phyloP scores from a whole-genome alignment of 2,329 filamentous ascomycete genomes.

The Fonsecaea monophora region DNA sequence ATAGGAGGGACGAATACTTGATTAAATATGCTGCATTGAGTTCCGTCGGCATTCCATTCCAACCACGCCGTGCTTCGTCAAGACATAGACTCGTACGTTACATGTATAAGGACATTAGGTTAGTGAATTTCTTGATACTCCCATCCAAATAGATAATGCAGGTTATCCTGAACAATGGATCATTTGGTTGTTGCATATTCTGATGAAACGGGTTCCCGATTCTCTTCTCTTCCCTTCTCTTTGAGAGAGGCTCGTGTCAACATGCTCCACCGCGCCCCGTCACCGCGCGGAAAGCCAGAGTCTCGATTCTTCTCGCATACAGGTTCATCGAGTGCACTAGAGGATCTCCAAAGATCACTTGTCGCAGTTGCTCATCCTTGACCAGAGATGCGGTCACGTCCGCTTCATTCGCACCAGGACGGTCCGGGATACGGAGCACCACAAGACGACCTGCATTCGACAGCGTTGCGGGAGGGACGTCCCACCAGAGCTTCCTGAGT shows the following conservation, averaged over 20 bases:
- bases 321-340: constrained; percentile 80
- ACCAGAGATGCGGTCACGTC: constrained; percentile 73
- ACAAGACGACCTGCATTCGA: constrained; percentile 74
- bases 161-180: not conserved
- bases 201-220: not conserved
- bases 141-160: not conserved
- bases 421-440: constrained; percentile 60
- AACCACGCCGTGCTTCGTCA: not conserved
- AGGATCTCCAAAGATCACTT: constrained; percentile 80
- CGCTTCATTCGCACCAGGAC: constrained; percentile 52
- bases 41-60: not conserved
- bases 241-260: constrained; percentile 7
- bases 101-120: not conserved
- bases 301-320: constrained; percentile 75
- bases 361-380: constrained; percentile 70
- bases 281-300: constrained; percentile 72
- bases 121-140: not conserved
- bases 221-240: not conserved
- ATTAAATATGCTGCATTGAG: not conserved
- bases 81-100: not conserved
- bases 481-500: constrained; percentile 59
- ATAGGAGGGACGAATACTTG: no score
- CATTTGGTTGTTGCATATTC: not conserved
- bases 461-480: constrained; percentile 69
- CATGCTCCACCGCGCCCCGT: constrained; percentile 49